Evolutionary conservation across 2,329 filamentous ascomycete genomes (phyloP).

Genomic region (Teratosphaeria viscida): DNA sequence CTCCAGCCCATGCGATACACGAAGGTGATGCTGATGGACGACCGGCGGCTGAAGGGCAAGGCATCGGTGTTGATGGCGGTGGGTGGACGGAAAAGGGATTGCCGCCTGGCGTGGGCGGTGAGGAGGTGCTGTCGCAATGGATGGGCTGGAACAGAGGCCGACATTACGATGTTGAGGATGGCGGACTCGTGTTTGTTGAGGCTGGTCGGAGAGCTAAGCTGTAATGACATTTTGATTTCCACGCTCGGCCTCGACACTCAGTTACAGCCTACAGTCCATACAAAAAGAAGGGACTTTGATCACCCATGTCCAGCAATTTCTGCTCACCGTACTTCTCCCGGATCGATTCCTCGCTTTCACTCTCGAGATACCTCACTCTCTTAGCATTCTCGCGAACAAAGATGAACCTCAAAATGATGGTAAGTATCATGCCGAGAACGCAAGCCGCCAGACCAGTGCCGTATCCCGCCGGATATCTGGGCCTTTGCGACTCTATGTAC

Average conservation of each 20-base stretch:
- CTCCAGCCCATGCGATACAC: conserved; percentile 56
- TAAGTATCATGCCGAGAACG: conserved; percentile 16
- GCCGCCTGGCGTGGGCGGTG: conserved; percentile 59
- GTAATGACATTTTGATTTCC: background rate
- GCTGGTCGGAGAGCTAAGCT: conserved; percentile 5
- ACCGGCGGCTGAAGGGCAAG: conserved; percentile 46
- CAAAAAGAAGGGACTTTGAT: conserved; percentile 35
- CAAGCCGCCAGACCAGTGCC: conserved; percentile 14
- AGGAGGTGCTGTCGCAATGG: conserved; percentile 60
- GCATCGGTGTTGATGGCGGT: conserved; percentile 51
- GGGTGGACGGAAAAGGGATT: conserved; percentile 57
- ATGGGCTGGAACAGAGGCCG: conserved; percentile 63
- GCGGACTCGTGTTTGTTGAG: conserved; percentile 43
- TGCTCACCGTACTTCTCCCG: conserved; percentile 25
- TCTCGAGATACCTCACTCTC: conserved; percentile 33
- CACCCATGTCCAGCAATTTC: conserved; percentile 28
- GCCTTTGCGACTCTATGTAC: conserved; percentile 44
- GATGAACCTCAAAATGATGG: conserved; percentile 7
- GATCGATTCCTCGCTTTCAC: conserved; percentile 23
- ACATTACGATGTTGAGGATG: conserved; percentile 58
- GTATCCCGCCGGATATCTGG: conserved; percentile 41
- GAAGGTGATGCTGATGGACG: conserved; percentile 34
- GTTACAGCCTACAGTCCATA: conserved; percentile 41
- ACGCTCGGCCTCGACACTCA: background rate
- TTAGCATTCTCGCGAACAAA: conserved; percentile 39